Percentiles rank a stretch among this genome's conserved stretches.
Evolutionary conservation across 2,329 filamentous ascomycete genomes (phyloP).

Genomic region (Sclerotinia sclerotiorum): DNA sequence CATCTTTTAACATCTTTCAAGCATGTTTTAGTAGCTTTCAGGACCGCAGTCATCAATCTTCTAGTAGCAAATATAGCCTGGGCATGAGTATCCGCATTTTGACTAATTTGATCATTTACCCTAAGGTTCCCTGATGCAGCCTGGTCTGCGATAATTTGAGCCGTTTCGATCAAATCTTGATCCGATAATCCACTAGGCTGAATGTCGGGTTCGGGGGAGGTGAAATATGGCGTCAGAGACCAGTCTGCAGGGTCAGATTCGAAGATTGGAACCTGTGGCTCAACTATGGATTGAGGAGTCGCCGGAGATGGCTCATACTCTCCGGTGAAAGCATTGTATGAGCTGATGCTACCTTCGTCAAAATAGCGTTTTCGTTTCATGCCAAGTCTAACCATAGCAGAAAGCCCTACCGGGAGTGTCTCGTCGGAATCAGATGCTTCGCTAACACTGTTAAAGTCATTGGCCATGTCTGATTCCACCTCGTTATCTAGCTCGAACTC

Average conservation of each 20-base stretch:
- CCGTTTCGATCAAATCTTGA: slow-evolving; percentile 63
- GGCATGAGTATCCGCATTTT: slow-evolving; percentile 13
- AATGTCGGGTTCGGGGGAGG: slow-evolving; percentile 54
- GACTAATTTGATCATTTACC: slow-evolving; percentile 27
- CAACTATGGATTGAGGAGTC: slow-evolving; percentile 35
- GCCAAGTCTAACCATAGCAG: slow-evolving; percentile 49
- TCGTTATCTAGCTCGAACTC: slow-evolving; percentile 27
- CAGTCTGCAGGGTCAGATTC: slow-evolving; percentile 40
- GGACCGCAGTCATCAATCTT: slow-evolving; percentile 46
- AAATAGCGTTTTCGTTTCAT: slow-evolving; percentile 39
- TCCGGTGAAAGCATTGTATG: slow-evolving; percentile 37
- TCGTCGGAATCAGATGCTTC: slow-evolving; percentile 57
- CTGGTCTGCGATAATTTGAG: slow-evolving; percentile 72
- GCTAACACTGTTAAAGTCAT: slow-evolving; percentile 44
- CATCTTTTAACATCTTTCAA: slow-evolving; percentile 47
- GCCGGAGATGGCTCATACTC: slow-evolving; percentile 34
- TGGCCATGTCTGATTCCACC: slow-evolving; percentile 31
- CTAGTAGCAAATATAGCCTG: slow-evolving; percentile 33
- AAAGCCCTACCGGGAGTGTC: slow-evolving; percentile 50
- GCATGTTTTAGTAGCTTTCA: slow-evolving; percentile 47
- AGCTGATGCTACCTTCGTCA: slow-evolving; percentile 37
- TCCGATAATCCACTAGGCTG: slow-evolving; percentile 44
- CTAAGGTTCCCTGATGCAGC: slow-evolving; percentile 54
- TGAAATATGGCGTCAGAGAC: slow-evolving; percentile 56
- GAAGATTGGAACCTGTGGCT: slow-evolving; percentile 36